Conservation (phyloP, 768 basidiomycete species). For the Multifurca ochricompacta region DNA sequence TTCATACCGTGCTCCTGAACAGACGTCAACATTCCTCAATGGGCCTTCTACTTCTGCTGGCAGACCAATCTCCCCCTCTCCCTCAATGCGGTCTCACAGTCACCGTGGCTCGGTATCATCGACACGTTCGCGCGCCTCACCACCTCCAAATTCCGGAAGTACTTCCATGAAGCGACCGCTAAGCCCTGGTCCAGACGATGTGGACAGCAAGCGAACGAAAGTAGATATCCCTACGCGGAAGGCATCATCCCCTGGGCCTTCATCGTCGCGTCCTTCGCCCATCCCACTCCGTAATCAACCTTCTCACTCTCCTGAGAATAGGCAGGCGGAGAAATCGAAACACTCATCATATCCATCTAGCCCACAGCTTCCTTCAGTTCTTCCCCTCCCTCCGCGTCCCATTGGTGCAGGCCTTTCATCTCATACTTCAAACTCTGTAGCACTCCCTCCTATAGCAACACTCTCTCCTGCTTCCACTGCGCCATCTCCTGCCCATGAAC, state of each 20-base stretch:
- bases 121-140: conserved; percentile 55
- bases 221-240: conserved; percentile 46
- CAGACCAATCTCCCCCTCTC: conserved; percentile 28
- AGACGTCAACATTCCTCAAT: conserved; percentile 19
- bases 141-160: conserved; percentile 33
- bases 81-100: conserved; percentile 36
- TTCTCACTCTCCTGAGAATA: conserved; percentile 52
- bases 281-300: conserved; percentile 69
- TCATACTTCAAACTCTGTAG: conserved; percentile 37
- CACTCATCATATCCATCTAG: conserved; percentile 32
- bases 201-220: conserved; percentile 55
- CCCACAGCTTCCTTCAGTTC: conserved; percentile 49
- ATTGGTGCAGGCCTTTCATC: conserved; percentile 49
- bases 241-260: conserved; percentile 39
- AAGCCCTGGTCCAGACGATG: conserved; percentile 53
- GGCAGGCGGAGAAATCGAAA: conserved; percentile 34
- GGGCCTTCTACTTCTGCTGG: conserved; percentile 11
- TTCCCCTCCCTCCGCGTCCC: conserved; percentile 71
- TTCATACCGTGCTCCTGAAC: conserved; percentile 23
- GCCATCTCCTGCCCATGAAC: conserved; percentile 39
- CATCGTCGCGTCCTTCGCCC: conserved; percentile 56
- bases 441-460: conserved; percentile 65
- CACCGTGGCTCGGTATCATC: conserved; percentile 67
- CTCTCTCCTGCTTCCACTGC: conserved; percentile 54
- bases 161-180: conserved; percentile 56